Percentiles rank a stretch among this genome's conserved stretches.
These are phyloP conservation scores for Xylariaceae sp. DNA, from an alignment of 2,329 filamentous ascomycete genomes.

Conservation along the genomic window DNA sequence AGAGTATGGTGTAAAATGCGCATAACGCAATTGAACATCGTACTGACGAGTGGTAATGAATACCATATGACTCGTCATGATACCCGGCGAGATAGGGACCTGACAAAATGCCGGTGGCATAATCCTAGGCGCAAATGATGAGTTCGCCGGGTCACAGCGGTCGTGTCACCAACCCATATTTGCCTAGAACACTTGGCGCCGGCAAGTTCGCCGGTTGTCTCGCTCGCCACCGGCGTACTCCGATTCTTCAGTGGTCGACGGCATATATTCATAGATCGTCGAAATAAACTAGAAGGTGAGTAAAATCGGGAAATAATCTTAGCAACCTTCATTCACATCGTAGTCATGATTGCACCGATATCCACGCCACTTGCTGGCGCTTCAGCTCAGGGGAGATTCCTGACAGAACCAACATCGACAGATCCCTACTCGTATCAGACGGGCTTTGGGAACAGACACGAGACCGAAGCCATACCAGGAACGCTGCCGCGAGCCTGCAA, in stretches of 20 bases:
- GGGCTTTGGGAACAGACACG: not conserved
- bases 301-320: not conserved
- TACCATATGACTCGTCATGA: not conserved
- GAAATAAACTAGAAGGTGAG: not conserved
- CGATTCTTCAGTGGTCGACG: not conserved
- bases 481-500: conserved; percentile 33
- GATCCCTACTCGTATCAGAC: not conserved
- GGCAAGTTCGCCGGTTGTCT: not conserved
- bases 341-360: not conserved
- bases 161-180: too few relatives aligned
- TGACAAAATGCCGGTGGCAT: not conserved
- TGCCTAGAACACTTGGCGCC: too few relatives aligned
- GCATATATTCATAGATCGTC: not conserved
- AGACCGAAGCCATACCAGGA: conserved; percentile 18
- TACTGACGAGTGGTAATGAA: not conserved
- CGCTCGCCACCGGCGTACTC: not conserved
- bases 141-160: too few relatives aligned
- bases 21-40: not conserved
- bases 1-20: too few relatives aligned
- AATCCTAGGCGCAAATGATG: not conserved
- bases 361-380: not conserved
- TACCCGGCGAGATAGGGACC: not conserved
- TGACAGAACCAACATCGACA: not conserved
- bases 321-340: not conserved
- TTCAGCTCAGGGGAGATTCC: not conserved